Base-by-base conservation (phyloP, 2,329 filamentous ascomycete genomes). In the Colletotrichum sojae region DNA sequence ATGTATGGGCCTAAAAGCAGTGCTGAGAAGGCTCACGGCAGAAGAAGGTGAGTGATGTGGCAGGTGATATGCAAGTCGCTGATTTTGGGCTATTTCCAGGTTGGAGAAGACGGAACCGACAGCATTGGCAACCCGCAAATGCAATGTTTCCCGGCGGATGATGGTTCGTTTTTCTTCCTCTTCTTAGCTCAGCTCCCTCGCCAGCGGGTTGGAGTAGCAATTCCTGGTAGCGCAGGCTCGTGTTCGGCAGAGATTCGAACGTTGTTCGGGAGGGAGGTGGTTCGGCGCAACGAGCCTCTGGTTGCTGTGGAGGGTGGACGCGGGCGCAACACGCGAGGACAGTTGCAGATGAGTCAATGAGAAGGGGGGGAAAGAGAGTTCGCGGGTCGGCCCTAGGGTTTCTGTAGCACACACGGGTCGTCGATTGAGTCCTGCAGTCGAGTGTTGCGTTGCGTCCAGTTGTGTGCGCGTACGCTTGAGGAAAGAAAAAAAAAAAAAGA, bases 41-140 rank as follows among this genome's bases (percentile, higher is more conserved):
- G 75, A 79, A 78, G 43, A 40, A 27, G 43, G 49, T 67, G 79
- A 79, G 77, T 83, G 81, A 83, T 79, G 80, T 84, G 82, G 81
- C 82, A 83, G 79, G 75, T 75, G 75, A 76, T 78, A 83, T 84
- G 83, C 83, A 84, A 75, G 81, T 81, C 75, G 79, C 80, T 81
- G 75, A 75, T 83, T 81, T 74, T 79, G 82, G 79, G 75, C 78
- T 76, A 51, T 74, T 70, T 75, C 74, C 73, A 75, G 73, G 72
- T 74, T 76, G 73, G 74, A 72, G 70, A 68, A 69, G 72, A 73
- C 71, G 69, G 69, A 71, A 51, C 73, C 72, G 72, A 73, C 72
- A 73, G 70, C 67, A 60, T 66, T 71, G 58, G 63, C 68, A 69
- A 31, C 25, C 31, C 59, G 55, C 40, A 55, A 55, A 57, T 51